phyloP scores from a whole-genome alignment of 2,329 filamentous ascomycete species.

The Epichloe coenophiala region DNA sequence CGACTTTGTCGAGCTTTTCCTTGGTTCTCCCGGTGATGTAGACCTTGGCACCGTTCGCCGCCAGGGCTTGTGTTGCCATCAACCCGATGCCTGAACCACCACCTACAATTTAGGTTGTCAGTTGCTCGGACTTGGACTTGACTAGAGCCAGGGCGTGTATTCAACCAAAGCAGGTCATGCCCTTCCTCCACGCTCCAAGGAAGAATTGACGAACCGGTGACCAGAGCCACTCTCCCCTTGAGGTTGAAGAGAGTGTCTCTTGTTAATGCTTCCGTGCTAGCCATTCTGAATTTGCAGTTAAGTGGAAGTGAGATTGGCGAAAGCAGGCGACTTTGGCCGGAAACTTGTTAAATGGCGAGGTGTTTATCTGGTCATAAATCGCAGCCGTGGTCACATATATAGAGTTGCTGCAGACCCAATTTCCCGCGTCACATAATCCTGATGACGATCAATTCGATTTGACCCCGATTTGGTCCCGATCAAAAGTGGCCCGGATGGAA shows the following conservation, averaged over 20 bases:
- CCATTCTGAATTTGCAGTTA: constrained; percentile 1
- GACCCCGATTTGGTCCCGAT: not conserved
- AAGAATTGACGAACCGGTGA: constrained; percentile 22
- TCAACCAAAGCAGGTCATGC: no score
- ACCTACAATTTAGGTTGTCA: constrained; percentile 13
- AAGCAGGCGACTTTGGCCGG: not conserved
- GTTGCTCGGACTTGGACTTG: not conserved
- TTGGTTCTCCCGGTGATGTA: constrained; percentile 55
- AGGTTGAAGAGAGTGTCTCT: constrained; percentile 28
- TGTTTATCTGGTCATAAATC: not conserved
- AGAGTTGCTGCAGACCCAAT: not conserved
- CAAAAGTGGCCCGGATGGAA: not conserved
- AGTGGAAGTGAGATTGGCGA: not conserved
- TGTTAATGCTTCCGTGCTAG: constrained; percentile 16
- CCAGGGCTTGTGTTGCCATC: constrained; percentile 55
- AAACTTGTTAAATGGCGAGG: not conserved
- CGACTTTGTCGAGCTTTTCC: constrained; percentile 48
- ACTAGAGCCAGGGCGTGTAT: no score
- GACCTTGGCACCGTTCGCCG: constrained; percentile 53
- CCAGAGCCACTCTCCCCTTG: constrained; percentile 27
- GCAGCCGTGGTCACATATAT: not conserved
- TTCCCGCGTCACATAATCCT: not conserved
- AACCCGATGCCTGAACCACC: constrained; percentile 52
- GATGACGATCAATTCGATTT: not conserved
- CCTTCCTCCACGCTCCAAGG: no score